A percentile compares a stretch with the other conserved stretches of the same genome.
These are phyloP conservation scores for Didymella arachidicola DNA, from an alignment of 2,329 filamentous ascomycete genomes.

Conservation along the genomic window DNA sequence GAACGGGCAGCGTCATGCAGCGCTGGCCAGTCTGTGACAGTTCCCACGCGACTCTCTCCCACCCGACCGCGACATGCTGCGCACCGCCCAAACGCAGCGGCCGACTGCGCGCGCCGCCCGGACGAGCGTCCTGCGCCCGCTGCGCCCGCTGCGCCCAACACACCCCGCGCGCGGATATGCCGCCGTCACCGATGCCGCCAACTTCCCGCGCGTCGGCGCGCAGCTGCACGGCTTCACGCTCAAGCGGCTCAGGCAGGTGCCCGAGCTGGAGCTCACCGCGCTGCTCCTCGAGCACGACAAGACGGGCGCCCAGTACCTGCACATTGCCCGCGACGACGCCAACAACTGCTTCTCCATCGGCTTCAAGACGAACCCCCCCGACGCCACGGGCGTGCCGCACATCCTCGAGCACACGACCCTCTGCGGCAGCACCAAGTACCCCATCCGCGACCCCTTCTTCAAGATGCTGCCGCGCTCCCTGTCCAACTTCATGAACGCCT, in stretches of 20 bases:
- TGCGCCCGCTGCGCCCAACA: neutral
- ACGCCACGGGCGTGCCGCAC: conserved; percentile 94
- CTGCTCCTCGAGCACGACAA: conserved; percentile 91
- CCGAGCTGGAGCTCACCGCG: conserved; percentile 91
- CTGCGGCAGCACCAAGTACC: conserved; percentile 95
- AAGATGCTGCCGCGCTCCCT: conserved; percentile 98
- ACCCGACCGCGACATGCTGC: conserved; percentile 46
- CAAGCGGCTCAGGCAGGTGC: conserved; percentile 86
- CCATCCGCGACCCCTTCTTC: conserved; percentile 99
- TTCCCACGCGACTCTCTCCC: neutral
- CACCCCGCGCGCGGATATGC: conserved; percentile 54
- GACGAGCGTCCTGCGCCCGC: conserved; percentile 5
- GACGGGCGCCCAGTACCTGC: conserved; percentile 94
- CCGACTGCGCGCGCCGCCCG: conserved; percentile 25
- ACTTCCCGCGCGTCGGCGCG: conserved; percentile 80
- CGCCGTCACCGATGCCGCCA: conserved; percentile 77
- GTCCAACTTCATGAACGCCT: conserved; percentile 99
- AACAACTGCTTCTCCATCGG: conserved; percentile 99
- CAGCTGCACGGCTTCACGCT: conserved; percentile 94
- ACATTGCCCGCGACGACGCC: conserved; percentile 91
- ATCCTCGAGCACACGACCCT: conserved; percentile 97
- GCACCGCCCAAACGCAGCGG: conserved; percentile 44
- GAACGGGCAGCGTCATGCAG: neutral
- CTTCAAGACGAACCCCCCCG: conserved; percentile 98
- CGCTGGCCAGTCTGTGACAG: neutral